Base-by-base conservation (phyloP, 2,329 filamentous ascomycete genomes). In the Botrytis hyacinthi region DNA sequence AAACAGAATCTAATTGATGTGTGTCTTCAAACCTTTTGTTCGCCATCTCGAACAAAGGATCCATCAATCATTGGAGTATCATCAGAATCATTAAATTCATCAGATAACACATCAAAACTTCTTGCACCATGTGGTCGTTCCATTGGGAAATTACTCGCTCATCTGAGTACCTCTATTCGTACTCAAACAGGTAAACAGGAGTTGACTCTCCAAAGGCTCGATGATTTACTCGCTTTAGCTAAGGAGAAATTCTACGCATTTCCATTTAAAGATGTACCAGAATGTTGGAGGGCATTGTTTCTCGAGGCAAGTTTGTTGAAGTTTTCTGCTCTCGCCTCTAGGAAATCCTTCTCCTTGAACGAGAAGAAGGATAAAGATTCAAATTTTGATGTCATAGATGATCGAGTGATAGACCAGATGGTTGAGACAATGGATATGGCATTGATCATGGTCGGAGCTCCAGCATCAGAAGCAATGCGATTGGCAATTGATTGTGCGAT, bases 181-280 rank as follows among this genome's bases (percentile, higher is more conserved):
- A 70, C 73, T 12, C 73, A 74, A 14, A 54, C 40, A 18, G 70
- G 63, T 1, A 62, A 74, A 20, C 68, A 70, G n/a, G 20, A 74
- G 20, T 72, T 77, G 16, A 68, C 77, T 9, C 59, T 79, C 16
- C 60, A 76, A 46, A 83, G 89, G 65, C 81, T 89, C n/a, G 82
- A 87, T 51, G 87, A 92, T 73, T 81, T 92, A 26, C 82, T 89
- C 8, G 83, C 85, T 12, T 82, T 92, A 22, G 88, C 91, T 0
- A 89, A 90, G 72, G 84, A 87, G 60, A 91, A 90, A 76, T 88
- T 95, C 75, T 92, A 95, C 78, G 87, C 90, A 6, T 93, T 89
- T 75, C 86, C 89, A 1, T 94, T 89, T 80, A 87, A 87, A 75
- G 85, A 90, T 46, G 87, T 95, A 9, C 91, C 91, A 0, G 79